Percentiles rank a stretch among this genome's conserved stretches.
These are phyloP conservation scores for Cyclotella atomus DNA, from an alignment of 108 stramenopile species.

Conservation along the genomic window DNA sequence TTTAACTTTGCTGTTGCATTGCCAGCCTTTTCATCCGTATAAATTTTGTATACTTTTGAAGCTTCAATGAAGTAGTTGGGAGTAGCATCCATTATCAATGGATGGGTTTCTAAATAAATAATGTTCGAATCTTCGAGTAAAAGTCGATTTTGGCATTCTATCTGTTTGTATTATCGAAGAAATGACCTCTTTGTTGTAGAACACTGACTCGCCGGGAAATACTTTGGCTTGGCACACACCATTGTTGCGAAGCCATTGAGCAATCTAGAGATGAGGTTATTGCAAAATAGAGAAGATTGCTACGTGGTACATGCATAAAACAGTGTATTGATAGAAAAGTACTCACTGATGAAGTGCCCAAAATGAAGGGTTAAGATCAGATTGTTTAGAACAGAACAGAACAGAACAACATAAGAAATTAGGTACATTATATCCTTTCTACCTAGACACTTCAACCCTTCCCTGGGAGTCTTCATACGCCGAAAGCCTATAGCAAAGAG, in stretches of 20 bases:
- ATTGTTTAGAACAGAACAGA: too few species aligned
- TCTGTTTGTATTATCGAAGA: conserved; percentile 20
- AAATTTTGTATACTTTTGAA: conserved; percentile 17
- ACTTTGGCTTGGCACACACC: conserved; percentile 17
- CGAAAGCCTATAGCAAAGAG: too few species aligned
- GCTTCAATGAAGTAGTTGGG: conserved; percentile 23
- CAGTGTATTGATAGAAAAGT: too few species aligned
- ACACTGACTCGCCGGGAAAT: conserved; percentile 28
- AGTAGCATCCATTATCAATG: conserved; percentile 43
- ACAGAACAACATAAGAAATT: too few species aligned
- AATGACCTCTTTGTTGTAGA: conserved; percentile 54
- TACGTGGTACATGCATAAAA: too few species aligned
- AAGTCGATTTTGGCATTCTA: conserved; percentile 32
- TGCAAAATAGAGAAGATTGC: too few species aligned
- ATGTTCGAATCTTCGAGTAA: conserved; percentile 35
- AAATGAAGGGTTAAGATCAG: too few species aligned
- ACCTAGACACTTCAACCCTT: too few species aligned
- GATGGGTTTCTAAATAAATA: not conserved
- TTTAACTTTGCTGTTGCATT: conserved; percentile 10
- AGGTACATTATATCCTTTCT: too few species aligned
- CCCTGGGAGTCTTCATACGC: too few species aligned
- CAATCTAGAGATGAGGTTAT: too few species aligned
- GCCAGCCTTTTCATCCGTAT: not conserved
- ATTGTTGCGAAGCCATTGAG: not conserved
- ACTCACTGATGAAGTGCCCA: too few species aligned